Percentiles rank a stretch among this genome's conserved stretches.
Conservation (phyloP, 163 green algal genomes). For the Chlorella variabilis region DNA sequence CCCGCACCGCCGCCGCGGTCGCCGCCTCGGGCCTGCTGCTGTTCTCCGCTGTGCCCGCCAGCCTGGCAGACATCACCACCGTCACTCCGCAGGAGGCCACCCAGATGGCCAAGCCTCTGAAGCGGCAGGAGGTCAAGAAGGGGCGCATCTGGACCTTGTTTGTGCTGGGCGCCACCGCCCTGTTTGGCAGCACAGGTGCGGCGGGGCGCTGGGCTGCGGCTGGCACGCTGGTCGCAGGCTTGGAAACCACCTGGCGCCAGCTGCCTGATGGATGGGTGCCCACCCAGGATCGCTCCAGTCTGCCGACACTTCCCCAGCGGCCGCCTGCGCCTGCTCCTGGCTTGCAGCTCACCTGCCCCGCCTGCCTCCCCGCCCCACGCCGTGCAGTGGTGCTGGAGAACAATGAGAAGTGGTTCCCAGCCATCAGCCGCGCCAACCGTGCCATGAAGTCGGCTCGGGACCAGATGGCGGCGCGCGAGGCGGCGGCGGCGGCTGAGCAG, state of each 20-base stretch:
- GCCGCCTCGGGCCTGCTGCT: slow-evolving; percentile 23
- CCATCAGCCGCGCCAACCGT: slow-evolving; percentile 76
- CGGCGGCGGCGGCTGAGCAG: slow-evolving; percentile 6
- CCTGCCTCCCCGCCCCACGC: no score
- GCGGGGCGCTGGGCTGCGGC: not conserved
- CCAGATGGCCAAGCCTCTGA: slow-evolving; percentile 63
- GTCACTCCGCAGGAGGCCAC: slow-evolving; percentile 58
- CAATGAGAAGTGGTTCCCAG: slow-evolving; percentile 74
- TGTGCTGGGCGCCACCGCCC: slow-evolving; percentile 61
- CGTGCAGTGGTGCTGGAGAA: slow-evolving; percentile 71
- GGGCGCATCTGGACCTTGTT: slow-evolving; percentile 72
- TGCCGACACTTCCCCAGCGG: no score
- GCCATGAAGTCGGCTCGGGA: slow-evolving; percentile 53
- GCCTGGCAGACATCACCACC: slow-evolving; percentile 50
- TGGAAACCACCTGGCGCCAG: no score
- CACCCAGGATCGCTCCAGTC: no score
- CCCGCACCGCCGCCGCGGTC: not conserved
- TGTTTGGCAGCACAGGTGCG: slow-evolving; percentile 66
- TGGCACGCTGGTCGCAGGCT: no score
- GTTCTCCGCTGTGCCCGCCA: not conserved
- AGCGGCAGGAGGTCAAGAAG: slow-evolving; percentile 71
- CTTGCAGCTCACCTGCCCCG: no score
- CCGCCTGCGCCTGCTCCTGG: no score
- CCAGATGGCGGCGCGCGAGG: not conserved
- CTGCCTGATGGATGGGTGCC: not conserved